phyloP scores from a whole-genome alignment of 305 asterid species.

The Fraxinus greggii region DNA sequence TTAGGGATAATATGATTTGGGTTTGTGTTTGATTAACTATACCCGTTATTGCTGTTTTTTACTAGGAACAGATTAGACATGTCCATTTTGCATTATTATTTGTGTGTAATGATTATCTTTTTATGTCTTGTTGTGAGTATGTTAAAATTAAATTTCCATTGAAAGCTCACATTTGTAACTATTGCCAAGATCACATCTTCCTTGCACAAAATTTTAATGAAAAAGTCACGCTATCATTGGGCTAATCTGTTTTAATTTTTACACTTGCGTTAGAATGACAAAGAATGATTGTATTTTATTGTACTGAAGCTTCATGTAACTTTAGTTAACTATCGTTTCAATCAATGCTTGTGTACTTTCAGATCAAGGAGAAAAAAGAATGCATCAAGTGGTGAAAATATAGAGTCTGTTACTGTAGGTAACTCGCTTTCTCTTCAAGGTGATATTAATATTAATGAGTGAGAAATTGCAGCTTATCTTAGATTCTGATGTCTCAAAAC shows the following conservation, averaged over 20 bases:
- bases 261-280: neutral
- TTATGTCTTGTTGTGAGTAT: neutral
- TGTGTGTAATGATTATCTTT: neutral
- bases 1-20: neutral
- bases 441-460: neutral
- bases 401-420: slow-evolving; percentile 63
- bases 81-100: neutral
- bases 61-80: neutral
- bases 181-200: neutral
- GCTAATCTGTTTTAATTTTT: neutral
- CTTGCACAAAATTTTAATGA: neutral
- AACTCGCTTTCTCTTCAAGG: slow-evolving; percentile 14
- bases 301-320: neutral
- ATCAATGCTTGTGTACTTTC: slow-evolving; percentile 16
- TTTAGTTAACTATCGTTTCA: neutral
- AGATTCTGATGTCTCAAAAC: neutral
- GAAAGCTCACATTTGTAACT: neutral
- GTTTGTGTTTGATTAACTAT: neutral
- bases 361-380: slow-evolving; percentile 90
- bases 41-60: neutral
- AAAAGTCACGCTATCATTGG: neutral
- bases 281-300: neutral
- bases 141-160: neutral
- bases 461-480: neutral
- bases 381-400: slow-evolving; percentile 66